Evolutionary conservation across 208 protist genomes (phyloP).

Genomic region (Leishmania braziliensis): DNA sequence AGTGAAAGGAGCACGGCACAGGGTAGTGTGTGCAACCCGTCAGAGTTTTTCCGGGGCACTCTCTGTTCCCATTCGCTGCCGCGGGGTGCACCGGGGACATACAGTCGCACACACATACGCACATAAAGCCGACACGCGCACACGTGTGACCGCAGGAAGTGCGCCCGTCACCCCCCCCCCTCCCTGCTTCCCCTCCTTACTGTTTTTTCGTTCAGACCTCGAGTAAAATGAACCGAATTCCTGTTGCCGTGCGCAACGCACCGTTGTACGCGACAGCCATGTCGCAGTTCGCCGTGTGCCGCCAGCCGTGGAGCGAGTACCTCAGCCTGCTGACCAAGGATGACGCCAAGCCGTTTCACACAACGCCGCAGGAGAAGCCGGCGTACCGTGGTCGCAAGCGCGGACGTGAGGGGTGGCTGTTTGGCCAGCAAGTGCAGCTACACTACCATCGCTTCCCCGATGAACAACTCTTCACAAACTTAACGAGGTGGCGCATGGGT

Average conservation of each 20-base stretch:
- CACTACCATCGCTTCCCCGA: conserved; percentile 91
- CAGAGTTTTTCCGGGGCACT: not conserved
- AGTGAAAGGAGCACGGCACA: not conserved
- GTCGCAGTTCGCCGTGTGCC: conserved; percentile 78
- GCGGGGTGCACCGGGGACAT: not conserved
- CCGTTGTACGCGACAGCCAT: conserved; percentile 76
- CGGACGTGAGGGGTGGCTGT: conserved; percentile 86
- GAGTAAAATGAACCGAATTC: conserved; percentile 35
- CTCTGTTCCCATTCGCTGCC: not conserved
- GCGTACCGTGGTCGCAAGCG: conserved; percentile 85
- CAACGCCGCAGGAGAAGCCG: conserved; percentile 73
- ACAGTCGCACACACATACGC: conserved; percentile 3
- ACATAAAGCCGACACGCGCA: not conserved
- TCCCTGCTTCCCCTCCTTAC: not conserved
- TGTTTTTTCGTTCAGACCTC: not conserved
- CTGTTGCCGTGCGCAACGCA: conserved; percentile 32
- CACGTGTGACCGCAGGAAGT: not conserved
- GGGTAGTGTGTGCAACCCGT: not conserved
- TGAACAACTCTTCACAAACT: conserved; percentile 85
- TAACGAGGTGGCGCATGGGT: conserved; percentile 83
- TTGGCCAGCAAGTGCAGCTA: conserved; percentile 88
- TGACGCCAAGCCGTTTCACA: conserved; percentile 78
- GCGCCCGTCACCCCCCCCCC: not conserved
- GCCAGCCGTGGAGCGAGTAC: conserved; percentile 88
- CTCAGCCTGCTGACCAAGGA: conserved; percentile 73